Conservation (phyloP, 1,284 basidiomycete species). For the Leccinum griseonigrum region DNA sequence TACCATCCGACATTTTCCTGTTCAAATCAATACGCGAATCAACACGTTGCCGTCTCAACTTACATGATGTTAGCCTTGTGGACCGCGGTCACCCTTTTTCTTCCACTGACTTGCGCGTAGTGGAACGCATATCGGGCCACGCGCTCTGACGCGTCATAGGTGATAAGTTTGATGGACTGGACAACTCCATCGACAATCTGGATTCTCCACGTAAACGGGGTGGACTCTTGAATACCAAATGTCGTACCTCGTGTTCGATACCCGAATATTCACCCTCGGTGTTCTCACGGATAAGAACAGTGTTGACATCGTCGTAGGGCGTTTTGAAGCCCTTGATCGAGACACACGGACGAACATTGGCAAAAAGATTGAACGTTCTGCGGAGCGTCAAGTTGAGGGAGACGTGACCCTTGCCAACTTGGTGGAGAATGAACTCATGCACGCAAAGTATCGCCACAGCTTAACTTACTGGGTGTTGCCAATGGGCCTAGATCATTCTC, state of each 20-base stretch:
- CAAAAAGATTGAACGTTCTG: constrained; percentile 97
- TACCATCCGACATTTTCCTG: constrained; percentile 99
- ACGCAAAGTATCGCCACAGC: constrained; percentile 3
- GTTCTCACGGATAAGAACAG: constrained; percentile 98
- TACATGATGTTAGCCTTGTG: constrained; percentile 99
- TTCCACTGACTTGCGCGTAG: constrained; percentile 86
- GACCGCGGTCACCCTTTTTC: constrained; percentile 95
- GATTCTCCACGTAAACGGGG: constrained; percentile 13
- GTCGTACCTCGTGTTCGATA: constrained; percentile 89
- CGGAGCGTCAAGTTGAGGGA: constrained; percentile 97
- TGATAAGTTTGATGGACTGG: constrained; percentile 99
- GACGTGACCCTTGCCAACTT: constrained; percentile 98
- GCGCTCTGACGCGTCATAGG: constrained; percentile 98
- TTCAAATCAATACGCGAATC: constrained; percentile 13
- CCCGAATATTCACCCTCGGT: constrained; percentile 99
- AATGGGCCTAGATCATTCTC: constrained; percentile 63
- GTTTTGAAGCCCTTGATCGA: constrained; percentile 98
- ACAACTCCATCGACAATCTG: constrained; percentile 96
- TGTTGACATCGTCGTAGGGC: constrained; percentile 97
- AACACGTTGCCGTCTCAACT: constrained; percentile 26
- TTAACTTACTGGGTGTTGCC: constrained; percentile 81
- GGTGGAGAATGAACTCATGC: constrained; percentile 11
- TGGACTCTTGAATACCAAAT: constrained; percentile 1
- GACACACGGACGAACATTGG: constrained; percentile 96
- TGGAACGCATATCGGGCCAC: constrained; percentile 99